Evolutionary conservation across 1,284 basidiomycete species (phyloP).

Genomic region (Irpex lacteus): DNA sequence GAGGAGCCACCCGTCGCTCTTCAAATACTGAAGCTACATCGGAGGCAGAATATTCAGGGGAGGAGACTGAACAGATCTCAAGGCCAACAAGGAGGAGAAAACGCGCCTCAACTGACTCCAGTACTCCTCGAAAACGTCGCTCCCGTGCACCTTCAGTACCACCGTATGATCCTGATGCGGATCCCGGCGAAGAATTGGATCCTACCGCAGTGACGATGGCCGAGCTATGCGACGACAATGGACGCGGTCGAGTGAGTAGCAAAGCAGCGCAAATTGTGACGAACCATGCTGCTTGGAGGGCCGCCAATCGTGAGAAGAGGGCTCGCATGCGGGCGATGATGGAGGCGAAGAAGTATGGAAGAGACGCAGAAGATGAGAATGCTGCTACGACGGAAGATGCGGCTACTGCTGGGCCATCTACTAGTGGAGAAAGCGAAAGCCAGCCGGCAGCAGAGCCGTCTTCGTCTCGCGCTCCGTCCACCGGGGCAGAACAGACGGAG

Average conservation of each 20-base stretch:
- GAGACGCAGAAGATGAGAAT: constrained; percentile 46
- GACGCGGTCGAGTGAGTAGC: constrained; percentile 70
- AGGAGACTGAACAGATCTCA: constrained; percentile 3
- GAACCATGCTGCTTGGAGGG: constrained; percentile 69
- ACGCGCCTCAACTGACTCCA: constrained; percentile 14
- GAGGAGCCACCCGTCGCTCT: not conserved
- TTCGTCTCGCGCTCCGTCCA: constrained; percentile 3
- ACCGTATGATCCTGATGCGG: constrained; percentile 52
- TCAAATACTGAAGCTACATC: not conserved
- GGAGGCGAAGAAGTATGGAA: constrained; percentile 73
- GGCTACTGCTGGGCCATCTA: constrained; percentile 16
- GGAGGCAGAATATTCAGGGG: not conserved
- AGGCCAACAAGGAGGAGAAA: constrained; percentile 7
- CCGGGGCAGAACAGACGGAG: constrained; percentile 8
- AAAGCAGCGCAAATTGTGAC: constrained; percentile 65
- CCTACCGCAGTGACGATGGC: constrained; percentile 79
- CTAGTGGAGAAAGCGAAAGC: not conserved
- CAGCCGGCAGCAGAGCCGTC: not conserved
- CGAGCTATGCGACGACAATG: constrained; percentile 67
- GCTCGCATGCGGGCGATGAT: constrained; percentile 55
- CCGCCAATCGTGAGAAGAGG: constrained; percentile 59
- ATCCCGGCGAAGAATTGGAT: constrained; percentile 73
- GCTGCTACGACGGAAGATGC: not conserved
- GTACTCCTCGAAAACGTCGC: constrained; percentile 20
- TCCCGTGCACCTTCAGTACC: constrained; percentile 44